Evolutionary conservation across 805 yeast genomes (phyloP).

Genomic region (Metschnikowia orientalis): DNA sequence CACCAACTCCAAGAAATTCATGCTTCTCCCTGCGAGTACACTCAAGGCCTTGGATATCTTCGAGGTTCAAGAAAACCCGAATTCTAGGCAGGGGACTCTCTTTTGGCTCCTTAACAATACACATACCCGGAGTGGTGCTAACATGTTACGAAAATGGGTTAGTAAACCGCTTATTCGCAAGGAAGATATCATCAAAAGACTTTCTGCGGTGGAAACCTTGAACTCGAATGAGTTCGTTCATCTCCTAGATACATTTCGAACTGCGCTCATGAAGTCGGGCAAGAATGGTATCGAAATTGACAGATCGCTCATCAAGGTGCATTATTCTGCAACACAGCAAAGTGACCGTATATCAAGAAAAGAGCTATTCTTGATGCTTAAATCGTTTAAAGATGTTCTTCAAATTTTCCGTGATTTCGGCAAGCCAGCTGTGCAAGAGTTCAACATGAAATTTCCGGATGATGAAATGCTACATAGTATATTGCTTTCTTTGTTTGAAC

Average conservation of each 20-base stretch:
- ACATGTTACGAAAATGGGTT: constrained; percentile 70
- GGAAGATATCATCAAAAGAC: constrained; percentile 53
- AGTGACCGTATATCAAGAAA: constrained; percentile 46
- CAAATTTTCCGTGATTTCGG: constrained; percentile 18
- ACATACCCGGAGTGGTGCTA: constrained; percentile 67
- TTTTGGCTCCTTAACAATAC: constrained; percentile 82
- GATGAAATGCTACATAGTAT: constrained; percentile 33
- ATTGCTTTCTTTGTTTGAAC: constrained; percentile 34
- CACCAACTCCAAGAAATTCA: constrained; percentile 42
- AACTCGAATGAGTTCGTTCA: constrained; percentile 25
- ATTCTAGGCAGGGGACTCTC: constrained; percentile 59
- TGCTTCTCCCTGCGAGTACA: constrained; percentile 61
- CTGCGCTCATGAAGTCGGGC: constrained; percentile 23
- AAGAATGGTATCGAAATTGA: constrained; percentile 52
- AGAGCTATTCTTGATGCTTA: constrained; percentile 55
- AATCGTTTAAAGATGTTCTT: constrained; percentile 37
- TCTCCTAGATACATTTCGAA: constrained; percentile 30
- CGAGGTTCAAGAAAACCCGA: constrained; percentile 52
- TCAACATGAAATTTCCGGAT: constrained; percentile 21
- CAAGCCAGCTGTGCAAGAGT: constrained; percentile 8
- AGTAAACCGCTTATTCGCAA: constrained; percentile 60
- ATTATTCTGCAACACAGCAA: constrained; percentile 43
- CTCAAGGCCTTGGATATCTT: constrained; percentile 73
- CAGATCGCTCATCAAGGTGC: constrained; percentile 51
- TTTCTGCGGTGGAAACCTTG: constrained; percentile 47